Evolutionary conservation across 768 basidiomycete genomes (phyloP), one percentile per base, ranked within the genome.

Genomic region (Boletellus sp.): DNA sequence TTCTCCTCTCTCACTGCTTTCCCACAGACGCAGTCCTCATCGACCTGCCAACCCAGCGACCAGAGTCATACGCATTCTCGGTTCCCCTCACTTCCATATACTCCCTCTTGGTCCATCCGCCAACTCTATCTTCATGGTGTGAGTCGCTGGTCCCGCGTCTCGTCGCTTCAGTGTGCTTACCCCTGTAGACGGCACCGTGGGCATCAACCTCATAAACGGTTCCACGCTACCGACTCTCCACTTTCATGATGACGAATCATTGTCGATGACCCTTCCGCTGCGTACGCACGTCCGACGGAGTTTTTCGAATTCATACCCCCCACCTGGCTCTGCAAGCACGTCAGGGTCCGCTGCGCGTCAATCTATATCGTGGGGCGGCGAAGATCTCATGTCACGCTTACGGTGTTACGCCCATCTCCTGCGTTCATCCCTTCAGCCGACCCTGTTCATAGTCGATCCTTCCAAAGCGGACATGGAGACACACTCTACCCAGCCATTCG

Each of bases 201-300:
- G 84, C 34, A 81, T 98, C 52, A 95, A 95, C 66, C 84, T 92
- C 50, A 89, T 85, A 55, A 89, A 83, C 57, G 87, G 88, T 26
- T 81, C 86, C 43, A 90, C 93, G 1, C 77, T 96, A 0, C 91
- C 94, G 0, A 91, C 89, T 1, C 78, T 99, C 3, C 83, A 94
- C 68, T 98, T 98, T 68, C 96, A 98, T 67, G 96, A 98, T 63
- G 94, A 98, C 59, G 94, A 97, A 67, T 94, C 93, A 0, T 80
- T 80, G 28, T 94, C 93, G 4, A 82, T 84, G 64, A 79, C 79
- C 3, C 67, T 81, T 45, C 62, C 67, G 11, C 62, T 63, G 55
- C 82, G 50, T 60, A 12, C 47, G 28, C 77, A 60, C 60, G 65
- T 54, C 45, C 64, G 56, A 44, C 67, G 56, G 28, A 67, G 61